Evolutionary conservation across 1,139 yeast genomes (phyloP).

Genomic region (Geotrichum restrictum): DNA sequence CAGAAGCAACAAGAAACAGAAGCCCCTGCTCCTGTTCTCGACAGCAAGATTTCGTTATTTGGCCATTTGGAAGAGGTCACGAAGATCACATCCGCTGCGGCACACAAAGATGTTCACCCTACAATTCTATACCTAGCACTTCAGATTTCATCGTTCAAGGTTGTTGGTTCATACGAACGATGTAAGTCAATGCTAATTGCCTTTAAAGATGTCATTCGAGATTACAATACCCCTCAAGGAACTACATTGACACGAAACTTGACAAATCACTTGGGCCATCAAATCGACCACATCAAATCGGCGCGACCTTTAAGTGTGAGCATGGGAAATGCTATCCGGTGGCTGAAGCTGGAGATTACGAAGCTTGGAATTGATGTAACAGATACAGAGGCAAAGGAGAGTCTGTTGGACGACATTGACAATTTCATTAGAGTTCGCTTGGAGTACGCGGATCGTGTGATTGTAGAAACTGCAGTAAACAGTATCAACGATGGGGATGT

Average conservation of each 20-base stretch:
- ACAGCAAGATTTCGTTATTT: slow-evolving; percentile 54
- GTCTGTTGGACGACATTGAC: slow-evolving; percentile 65
- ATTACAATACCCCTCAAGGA: slow-evolving; percentile 80
- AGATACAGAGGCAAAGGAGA: slow-evolving; percentile 70
- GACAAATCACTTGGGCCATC: slow-evolving; percentile 86
- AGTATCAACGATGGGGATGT: slow-evolving; percentile 77
- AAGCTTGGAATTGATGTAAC: slow-evolving; percentile 60
- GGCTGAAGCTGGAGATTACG: slow-evolving; percentile 93
- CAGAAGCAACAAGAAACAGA: slow-evolving; percentile 14
- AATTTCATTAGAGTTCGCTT: slow-evolving; percentile 80
- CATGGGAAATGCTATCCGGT: slow-evolving; percentile 97
- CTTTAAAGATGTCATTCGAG: slow-evolving; percentile 73
- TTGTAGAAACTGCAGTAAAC: slow-evolving; percentile 72
- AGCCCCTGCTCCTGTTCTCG: slow-evolving; percentile 14
- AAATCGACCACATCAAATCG: slow-evolving; percentile 85
- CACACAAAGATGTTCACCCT: slow-evolving; percentile 73
- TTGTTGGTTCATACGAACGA: slow-evolving; percentile 87
- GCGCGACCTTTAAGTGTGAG: slow-evolving; percentile 89
- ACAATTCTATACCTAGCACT: slow-evolving; percentile 73
- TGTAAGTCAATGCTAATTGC: slow-evolving; percentile 82
- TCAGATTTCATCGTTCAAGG: slow-evolving; percentile 74
- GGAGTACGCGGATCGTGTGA: slow-evolving; percentile 76
- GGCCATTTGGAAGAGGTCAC: slow-evolving; percentile 72
- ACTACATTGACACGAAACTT: slow-evolving; percentile 84
- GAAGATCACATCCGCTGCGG: slow-evolving; percentile 32